Evolutionary conservation across 164 flowering plant species (phyloP), one percentile per base, ranked within the genome.

Genomic region (Brasenia schreberi): DNA sequence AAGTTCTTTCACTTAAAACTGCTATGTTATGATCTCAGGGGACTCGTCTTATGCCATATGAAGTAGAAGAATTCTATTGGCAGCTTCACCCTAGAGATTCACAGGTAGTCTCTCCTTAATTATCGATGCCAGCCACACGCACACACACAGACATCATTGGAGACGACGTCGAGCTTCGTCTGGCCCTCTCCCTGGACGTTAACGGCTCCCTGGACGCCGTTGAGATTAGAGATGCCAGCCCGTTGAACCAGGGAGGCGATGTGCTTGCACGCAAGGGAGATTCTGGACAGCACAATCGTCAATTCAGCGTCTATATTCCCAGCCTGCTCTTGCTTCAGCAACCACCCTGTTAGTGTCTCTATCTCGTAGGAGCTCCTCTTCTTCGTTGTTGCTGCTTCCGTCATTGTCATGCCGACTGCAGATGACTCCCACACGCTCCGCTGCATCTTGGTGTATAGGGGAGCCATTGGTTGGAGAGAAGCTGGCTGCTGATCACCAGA

Each of bases 121-220:
- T 33, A 1, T 33, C 39, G 39, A 33, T 33, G 27, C 27, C 27
- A 23, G 27, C 27, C 27, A 23, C 27, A 33, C 39, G 3, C 39
- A 33, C 39, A 33, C 12, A 14, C 16, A 63, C 61, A 5, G 42
- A 84, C 97, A 91, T 90, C 94, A 43, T 93, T 93, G 59, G 97
- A 90, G 69, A 90, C 78, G 5, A 93, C 98, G 17, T 93, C 97
- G 23, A 93, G 96, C 76, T 93, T 93, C 84, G 88, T 93, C 79
- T 93, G 98, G 67, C 88, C 96, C 74, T 93, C 98, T 0, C 98
- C 97, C 70, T 93, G 98, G 16, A 93, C 75, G 70, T 90, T 90
- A 44, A 88, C 81, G 42, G 92, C 88, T 7, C 98, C 97, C 64
- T 92, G 96, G 69, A 80, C 81, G 3, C 97, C 98, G 4, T 97